Evolutionary conservation across 768 basidiomycete genomes (phyloP).

Genomic region (Panaeolus cyanescens): DNA sequence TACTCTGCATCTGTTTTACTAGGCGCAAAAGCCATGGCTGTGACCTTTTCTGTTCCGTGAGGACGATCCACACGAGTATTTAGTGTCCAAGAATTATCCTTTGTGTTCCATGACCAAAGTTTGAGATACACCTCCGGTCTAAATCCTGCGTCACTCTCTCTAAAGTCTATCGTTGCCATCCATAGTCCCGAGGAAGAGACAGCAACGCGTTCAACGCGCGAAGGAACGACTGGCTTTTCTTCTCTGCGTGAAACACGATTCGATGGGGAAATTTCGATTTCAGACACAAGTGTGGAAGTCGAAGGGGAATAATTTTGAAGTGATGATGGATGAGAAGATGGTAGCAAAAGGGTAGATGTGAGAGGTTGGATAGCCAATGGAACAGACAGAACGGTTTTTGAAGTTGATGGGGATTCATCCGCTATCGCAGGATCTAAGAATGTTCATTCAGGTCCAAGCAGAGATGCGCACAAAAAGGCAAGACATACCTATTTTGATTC

Average conservation of each 20-base stretch:
- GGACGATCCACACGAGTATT: constrained; percentile 91
- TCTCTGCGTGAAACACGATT: constrained; percentile 87
- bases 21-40: constrained; percentile 72
- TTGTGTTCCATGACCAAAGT: constrained; percentile 85
- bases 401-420: constrained; percentile 34
- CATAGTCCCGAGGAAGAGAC: constrained; percentile 76
- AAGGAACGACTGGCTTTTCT: constrained; percentile 73
- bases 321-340: constrained; percentile 95
- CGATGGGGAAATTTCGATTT: constrained; percentile 92
- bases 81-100: constrained; percentile 63
- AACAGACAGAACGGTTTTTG: constrained; percentile 36
- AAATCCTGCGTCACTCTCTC: constrained; percentile 67
- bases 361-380: constrained; percentile 78
- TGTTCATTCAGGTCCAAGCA: neutral
- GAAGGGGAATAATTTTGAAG: constrained; percentile 86
- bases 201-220: constrained; percentile 69
- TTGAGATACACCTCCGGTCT: constrained; percentile 80
- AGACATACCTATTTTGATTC: constrained; percentile 73
- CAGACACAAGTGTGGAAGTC: constrained; percentile 70
- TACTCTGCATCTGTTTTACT: constrained; percentile 32
- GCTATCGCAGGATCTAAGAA: constrained; percentile 31
- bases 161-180: constrained; percentile 89
- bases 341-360: constrained; percentile 80
- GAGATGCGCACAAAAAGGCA: neutral
- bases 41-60: constrained; percentile 68